Evolutionary conservation across 352 stramenopile genomes (phyloP).

Genomic region (Aphanomyces euteiches): DNA sequence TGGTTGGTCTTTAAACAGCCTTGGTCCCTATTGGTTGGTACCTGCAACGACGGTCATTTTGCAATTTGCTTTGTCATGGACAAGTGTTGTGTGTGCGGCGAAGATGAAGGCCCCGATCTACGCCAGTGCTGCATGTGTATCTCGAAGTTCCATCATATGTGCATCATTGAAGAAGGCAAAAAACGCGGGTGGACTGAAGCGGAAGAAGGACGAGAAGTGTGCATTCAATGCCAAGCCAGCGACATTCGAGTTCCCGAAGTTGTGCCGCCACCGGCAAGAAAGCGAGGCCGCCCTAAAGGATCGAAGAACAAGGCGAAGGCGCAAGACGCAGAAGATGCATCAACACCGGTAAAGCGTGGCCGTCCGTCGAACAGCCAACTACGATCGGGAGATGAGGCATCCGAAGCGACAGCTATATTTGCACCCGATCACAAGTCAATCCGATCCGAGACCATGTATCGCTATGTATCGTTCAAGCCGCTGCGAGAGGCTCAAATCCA

Average conservation of each 20-base stretch:
- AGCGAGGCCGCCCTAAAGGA: not conserved
- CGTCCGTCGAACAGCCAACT: not conserved
- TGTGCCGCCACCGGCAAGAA: not conserved
- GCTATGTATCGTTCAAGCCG: no score
- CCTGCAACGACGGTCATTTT: not conserved
- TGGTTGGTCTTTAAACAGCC: not conserved
- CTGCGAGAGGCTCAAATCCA: no score
- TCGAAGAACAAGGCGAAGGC: not conserved
- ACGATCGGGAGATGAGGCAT: not conserved
- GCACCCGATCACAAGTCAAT: not conserved
- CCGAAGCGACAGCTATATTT: not conserved
- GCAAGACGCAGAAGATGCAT: not conserved
- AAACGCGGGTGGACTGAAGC: not conserved
- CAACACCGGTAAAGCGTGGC: not conserved
- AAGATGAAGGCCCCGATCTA: not conserved
- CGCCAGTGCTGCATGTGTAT: not conserved
- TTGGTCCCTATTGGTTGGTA: not conserved
- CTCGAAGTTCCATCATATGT: constrained; percentile 5
- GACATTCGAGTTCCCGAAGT: not conserved
- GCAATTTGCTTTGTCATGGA: constrained; percentile 6
- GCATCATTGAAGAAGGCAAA: not conserved
- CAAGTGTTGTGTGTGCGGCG: not conserved
- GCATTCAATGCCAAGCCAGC: not conserved
- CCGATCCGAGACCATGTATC: constrained; percentile 6
- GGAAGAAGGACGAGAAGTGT: not conserved